phyloP scores from a whole-genome alignment of 1,284 basidiomycete species.

The Lignosus rhinocerotis region DNA sequence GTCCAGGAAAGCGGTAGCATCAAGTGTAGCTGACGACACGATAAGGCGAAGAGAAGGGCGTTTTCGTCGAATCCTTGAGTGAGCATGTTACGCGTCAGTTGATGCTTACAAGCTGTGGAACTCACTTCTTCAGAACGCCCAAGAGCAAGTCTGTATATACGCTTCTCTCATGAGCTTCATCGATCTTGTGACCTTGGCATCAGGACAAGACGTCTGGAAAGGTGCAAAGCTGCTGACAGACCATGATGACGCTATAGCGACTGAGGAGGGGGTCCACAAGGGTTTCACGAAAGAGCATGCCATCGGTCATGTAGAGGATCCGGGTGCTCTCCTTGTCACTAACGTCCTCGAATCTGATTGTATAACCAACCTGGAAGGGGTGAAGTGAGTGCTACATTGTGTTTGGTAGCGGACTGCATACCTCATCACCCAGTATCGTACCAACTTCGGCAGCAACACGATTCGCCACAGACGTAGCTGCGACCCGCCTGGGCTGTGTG shows the following conservation, averaged over 20 bases:
- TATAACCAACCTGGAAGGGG: slow-evolving; percentile 86
- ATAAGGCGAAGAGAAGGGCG: slow-evolving; percentile 87
- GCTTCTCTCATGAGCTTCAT: slow-evolving; percentile 97
- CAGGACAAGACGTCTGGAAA: slow-evolving; percentile 12
- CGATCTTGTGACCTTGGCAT: slow-evolving; percentile 57
- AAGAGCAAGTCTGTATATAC: slow-evolving; percentile 93
- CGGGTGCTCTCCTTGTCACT: slow-evolving; percentile 79
- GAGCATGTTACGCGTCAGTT: slow-evolving; percentile 12
- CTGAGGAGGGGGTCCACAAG: slow-evolving; percentile 87
- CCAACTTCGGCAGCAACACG: slow-evolving; percentile 92
- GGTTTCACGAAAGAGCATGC: slow-evolving; percentile 95
- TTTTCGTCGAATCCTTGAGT: slow-evolving; percentile 80
- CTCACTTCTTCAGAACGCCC: slow-evolving; percentile 87
- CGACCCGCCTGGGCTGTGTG: slow-evolving; percentile 95
- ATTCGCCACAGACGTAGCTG: slow-evolving; percentile 90
- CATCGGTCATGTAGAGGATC: slow-evolving; percentile 98
- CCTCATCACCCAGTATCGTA: slow-evolving; percentile 87
- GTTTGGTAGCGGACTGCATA: slow-evolving; percentile 30
- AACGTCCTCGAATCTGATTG: slow-evolving; percentile 96
- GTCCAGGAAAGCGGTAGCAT: slow-evolving; percentile 84
- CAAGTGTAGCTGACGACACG: slow-evolving; percentile 94
- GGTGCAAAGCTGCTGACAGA: slow-evolving; percentile 37
- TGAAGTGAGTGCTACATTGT: background rate
- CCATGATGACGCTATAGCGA: slow-evolving; percentile 95
- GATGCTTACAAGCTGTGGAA: background rate